Evolutionary conservation across 164 flowering plant genomes (phyloP).

Genomic region (Protea cynaroides): DNA sequence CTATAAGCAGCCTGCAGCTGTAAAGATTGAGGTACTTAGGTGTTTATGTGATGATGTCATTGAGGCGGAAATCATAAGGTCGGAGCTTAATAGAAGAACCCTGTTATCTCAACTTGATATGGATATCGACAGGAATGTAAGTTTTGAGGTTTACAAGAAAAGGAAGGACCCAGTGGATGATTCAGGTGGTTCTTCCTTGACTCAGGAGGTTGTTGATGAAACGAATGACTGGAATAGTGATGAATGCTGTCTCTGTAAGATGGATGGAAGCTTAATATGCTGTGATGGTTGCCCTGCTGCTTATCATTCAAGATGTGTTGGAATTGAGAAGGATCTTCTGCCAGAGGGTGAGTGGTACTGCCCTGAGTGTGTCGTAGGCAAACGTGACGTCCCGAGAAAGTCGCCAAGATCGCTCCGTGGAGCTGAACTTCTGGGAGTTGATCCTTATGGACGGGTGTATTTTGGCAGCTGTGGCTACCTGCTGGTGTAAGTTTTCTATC

Average conservation of each 20-base stretch:
- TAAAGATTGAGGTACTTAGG: constrained; percentile 69
- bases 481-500: constrained; percentile 69
- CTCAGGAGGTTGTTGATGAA: constrained; percentile 43
- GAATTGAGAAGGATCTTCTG: constrained; percentile 58
- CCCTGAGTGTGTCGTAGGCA: constrained; percentile 72
- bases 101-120: constrained; percentile 33
- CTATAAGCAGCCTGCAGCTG: constrained; percentile 45
- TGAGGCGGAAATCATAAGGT: constrained; percentile 61
- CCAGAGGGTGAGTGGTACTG: constrained; percentile 98
- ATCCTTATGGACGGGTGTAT: constrained; percentile 62
- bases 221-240: constrained; percentile 74
- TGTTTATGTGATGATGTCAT: constrained; percentile 83
- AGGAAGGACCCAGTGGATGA: constrained; percentile 36
- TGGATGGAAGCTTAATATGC: constrained; percentile 93
- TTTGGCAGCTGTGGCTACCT: constrained; percentile 70
- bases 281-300: constrained; percentile 99
- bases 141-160: constrained; percentile 33
- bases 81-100: constrained; percentile 66
- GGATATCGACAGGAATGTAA: constrained; percentile 39
- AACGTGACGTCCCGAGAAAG: constrained; percentile 40
- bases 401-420: constrained; percentile 53
- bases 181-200: constrained; percentile 34
- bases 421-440: constrained; percentile 75
- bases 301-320: constrained; percentile 87
- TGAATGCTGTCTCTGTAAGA: constrained; percentile 93